Evolutionary conservation across 805 yeast genomes (phyloP), one percentile per base, ranked within the genome.

Genomic region (Metschnikowia reukaufii): DNA sequence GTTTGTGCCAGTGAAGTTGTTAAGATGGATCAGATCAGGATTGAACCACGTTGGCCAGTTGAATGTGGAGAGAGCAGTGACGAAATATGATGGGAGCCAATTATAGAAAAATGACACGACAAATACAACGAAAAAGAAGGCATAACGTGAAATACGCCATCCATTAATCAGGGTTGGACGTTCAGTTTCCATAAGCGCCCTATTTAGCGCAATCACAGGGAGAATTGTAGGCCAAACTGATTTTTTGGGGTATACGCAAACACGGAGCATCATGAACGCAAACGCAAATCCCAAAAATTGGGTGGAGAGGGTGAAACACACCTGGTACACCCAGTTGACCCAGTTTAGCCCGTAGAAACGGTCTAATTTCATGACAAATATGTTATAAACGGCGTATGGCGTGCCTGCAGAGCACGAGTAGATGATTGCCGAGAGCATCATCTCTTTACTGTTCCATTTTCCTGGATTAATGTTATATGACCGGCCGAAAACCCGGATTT

Each of bases 231-330:
- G 77, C 77, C 77, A 72, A 12, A 72, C 51, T 0, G 76, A 63
- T 50, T 68, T 71, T 19, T 63, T 62, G 1, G 77, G 77, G 48
- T 72, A 71, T 7, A 72, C 64, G 47, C 75, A 73, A 27, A 83
- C 77, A 49, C 78, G 76, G 57, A 85, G 74, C 73, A 82, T 73
- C 17, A 83, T 57, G 41, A 86, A 84, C 5, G 88, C 87, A 60
- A 84, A 75, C 1, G 86, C 83, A 57, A 81, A 78, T 19, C 89
- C 90, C 53, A 84, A 64, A 50, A 78, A 79, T 58, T 82, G 84
- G 1, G 86, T 73, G 2, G 84, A 73, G 4, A 82, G 52, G 1
- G 78, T 65, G 29, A 83, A 67, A 30, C 81, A 54, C 12, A 82
- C 53, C 62, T 81, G 83, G 61, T 74, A 84, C 0, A 81, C 77